These are phyloP conservation scores for Jackrogersella minutella DNA, from an alignment of 495 filamentous ascomycete species.

Conservation along the genomic window DNA sequence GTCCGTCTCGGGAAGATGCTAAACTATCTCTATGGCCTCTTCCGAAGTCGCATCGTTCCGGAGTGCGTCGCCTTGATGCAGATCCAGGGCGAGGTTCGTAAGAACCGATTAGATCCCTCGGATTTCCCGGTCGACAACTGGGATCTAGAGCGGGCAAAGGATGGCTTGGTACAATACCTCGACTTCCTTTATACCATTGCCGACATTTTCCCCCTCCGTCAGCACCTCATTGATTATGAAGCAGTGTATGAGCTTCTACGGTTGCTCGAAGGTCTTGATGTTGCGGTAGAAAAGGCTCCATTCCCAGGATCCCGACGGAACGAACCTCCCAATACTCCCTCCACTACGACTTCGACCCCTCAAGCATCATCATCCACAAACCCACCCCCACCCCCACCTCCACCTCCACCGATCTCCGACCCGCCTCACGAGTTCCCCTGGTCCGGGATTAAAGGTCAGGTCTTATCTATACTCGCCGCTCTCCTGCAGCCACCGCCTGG, in stretches of 20 bases:
- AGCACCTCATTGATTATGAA: constrained; percentile 88
- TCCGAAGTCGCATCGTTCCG: constrained; percentile 88
- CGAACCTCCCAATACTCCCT: constrained; percentile 39
- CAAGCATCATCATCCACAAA: constrained; percentile 55
- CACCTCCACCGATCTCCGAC: constrained; percentile 71
- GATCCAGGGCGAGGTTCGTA: constrained; percentile 86
- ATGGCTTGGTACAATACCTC: constrained; percentile 90
- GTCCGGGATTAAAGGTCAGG: constrained; percentile 90
- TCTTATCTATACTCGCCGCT: constrained; percentile 84
- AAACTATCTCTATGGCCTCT: constrained; percentile 90
- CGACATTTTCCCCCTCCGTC: constrained; percentile 65
- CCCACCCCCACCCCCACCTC: constrained; percentile 58
- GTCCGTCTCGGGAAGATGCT: constrained; percentile 66
- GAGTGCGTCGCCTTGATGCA: constrained; percentile 93
- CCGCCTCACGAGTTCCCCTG: constrained; percentile 90
- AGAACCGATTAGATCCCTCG: constrained; percentile 56
- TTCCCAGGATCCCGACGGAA: constrained; percentile 53
- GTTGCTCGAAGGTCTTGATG: constrained; percentile 84
- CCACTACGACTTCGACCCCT: constrained; percentile 44
- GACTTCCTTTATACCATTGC: constrained; percentile 93
- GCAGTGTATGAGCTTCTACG: constrained; percentile 83
- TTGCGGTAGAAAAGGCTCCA: constrained; percentile 78
- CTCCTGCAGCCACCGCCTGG: constrained; percentile 68
- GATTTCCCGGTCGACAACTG: constrained; percentile 94
- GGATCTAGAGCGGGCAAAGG: constrained; percentile 89